Evolutionary conservation across 805 yeast genomes (phyloP).

Genomic region (Saccharomycopsis fodiens): DNA sequence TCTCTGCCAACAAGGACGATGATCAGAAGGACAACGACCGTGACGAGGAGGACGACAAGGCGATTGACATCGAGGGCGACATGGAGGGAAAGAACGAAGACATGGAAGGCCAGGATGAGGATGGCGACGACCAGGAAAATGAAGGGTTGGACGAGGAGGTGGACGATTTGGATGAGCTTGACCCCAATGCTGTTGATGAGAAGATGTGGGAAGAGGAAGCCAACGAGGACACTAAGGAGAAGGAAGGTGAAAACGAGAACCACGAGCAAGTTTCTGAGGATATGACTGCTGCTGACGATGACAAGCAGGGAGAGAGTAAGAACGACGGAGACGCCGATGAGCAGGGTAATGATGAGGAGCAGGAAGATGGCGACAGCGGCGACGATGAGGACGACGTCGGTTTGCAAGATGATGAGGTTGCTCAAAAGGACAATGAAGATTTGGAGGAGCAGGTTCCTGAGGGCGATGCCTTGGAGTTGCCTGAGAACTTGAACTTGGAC

Average conservation of each 20-base stretch:
- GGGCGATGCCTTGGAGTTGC: slow-evolving; percentile 78
- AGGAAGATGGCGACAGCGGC: slow-evolving; percentile 29
- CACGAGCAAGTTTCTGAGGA: slow-evolving; percentile 48
- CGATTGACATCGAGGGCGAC: slow-evolving; percentile 92
- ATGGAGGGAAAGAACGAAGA: slow-evolving; percentile 93
- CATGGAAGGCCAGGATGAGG: slow-evolving; percentile 57
- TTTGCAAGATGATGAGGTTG: slow-evolving; percentile 46
- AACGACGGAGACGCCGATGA: slow-evolving; percentile 27
- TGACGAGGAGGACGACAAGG: slow-evolving; percentile 75
- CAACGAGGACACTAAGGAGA: slow-evolving; percentile 67
- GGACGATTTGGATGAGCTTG: slow-evolving; percentile 82
- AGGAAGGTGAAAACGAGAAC: slow-evolving; percentile 65
- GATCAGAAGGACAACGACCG: slow-evolving; percentile 43
- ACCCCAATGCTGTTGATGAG: slow-evolving; percentile 92
- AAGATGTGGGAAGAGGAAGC: slow-evolving; percentile 98
- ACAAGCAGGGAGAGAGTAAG: slow-evolving; percentile 30
- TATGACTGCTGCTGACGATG: slow-evolving; percentile 36
- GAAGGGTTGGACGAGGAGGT: slow-evolving; percentile 79
- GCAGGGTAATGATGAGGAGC: slow-evolving; percentile 28
- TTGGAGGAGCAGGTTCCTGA: slow-evolving; percentile 74
- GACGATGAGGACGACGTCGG: slow-evolving; percentile 37
- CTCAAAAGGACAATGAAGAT: slow-evolving; percentile 58
- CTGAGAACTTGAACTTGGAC: slow-evolving; percentile 87
- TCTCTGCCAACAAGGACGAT: slow-evolving; percentile 45
- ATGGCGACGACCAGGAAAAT: slow-evolving; percentile 46